These are phyloP conservation scores for Volutella citrinella DNA, from an alignment of 2,329 filamentous ascomycete genomes.

Conservation along the genomic window DNA sequence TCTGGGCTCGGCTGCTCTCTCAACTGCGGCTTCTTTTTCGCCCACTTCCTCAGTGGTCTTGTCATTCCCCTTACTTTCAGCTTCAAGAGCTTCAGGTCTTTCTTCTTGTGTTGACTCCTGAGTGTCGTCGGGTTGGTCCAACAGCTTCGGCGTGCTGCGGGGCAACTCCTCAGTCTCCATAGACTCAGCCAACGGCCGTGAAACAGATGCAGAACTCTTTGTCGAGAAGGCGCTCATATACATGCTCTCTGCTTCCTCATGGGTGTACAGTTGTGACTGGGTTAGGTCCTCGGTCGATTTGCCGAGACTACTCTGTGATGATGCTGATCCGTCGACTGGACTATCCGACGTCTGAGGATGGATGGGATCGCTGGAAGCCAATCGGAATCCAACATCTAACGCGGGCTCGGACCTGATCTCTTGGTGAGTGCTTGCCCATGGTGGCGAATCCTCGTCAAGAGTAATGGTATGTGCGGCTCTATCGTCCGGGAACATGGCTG, in stretches of 20 bases:
- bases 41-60: not conserved
- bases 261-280: slow-evolving; percentile 69
- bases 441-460: slow-evolving; percentile 15
- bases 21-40: slow-evolving; percentile 1
- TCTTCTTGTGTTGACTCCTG: not conserved
- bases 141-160: too few species aligned
- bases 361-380: slow-evolving; percentile 6
- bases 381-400: slow-evolving; percentile 20
- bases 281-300: slow-evolving; percentile 47
- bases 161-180: too few species aligned
- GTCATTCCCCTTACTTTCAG: not conserved
- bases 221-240: slow-evolving; percentile 73
- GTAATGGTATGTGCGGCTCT: slow-evolving; percentile 15
- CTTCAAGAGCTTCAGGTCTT: too few species aligned
- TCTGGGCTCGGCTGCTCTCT: not conserved
- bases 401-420: slow-evolving; percentile 17
- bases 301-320: slow-evolving; percentile 15
- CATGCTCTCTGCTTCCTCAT: slow-evolving; percentile 82
- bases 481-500: slow-evolving; percentile 16
- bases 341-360: slow-evolving; percentile 6
- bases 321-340: too few species aligned
- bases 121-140: too few species aligned
- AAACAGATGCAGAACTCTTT: slow-evolving; percentile 24
- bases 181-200: slow-evolving; percentile 4
- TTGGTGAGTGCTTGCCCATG: slow-evolving; percentile 18